These are phyloP conservation scores for Juglanconis oblonga DNA, from an alignment of 2,329 filamentous ascomycete genomes.

Conservation along the genomic window DNA sequence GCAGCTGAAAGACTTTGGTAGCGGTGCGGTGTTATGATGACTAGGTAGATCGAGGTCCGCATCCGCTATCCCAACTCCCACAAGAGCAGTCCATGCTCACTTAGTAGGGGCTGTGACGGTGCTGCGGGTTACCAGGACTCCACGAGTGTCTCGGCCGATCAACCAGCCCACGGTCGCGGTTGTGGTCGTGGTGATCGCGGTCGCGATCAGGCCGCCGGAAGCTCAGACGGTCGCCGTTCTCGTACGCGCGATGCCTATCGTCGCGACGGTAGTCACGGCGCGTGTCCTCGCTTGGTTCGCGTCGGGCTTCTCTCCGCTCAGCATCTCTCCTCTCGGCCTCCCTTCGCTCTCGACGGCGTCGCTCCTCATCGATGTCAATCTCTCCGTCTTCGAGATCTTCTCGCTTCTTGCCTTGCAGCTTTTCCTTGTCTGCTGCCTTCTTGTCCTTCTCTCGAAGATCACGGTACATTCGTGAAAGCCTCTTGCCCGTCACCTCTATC, in stretches of 20 bases:
- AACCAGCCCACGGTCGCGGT: constrained; percentile 2
- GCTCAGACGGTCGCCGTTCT: constrained; percentile 29
- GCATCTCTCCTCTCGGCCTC: constrained; percentile 30
- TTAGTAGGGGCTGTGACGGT: constrained; percentile 29
- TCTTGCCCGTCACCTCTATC: constrained; percentile 33
- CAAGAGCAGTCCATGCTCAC: background rate
- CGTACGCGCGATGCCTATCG: constrained; percentile 28
- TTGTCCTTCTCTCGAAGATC: constrained; percentile 32
- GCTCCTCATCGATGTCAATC: constrained; percentile 35
- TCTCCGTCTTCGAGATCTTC: constrained; percentile 36
- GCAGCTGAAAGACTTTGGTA: background rate
- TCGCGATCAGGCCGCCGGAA: constrained; percentile 26
- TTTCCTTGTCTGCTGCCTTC: constrained; percentile 23
- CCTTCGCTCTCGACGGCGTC: constrained; percentile 21
- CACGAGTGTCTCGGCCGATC: constrained; percentile 26
- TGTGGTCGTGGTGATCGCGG: constrained; percentile 24
- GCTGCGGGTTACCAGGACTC: constrained; percentile 27
- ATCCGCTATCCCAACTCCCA: too few relatives aligned
- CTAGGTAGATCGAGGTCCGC: too few relatives aligned
- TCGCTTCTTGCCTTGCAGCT: constrained; percentile 23
- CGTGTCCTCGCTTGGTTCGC: constrained; percentile 22
- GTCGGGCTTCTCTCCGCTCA: constrained; percentile 11
- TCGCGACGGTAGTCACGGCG: constrained; percentile 29
- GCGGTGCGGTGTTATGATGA: background rate
- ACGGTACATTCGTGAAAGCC: constrained; percentile 35